These are phyloP conservation scores for Yamadazyma diospyri DNA, from an alignment of 1,139 yeast species.

Conservation along the genomic window DNA sequence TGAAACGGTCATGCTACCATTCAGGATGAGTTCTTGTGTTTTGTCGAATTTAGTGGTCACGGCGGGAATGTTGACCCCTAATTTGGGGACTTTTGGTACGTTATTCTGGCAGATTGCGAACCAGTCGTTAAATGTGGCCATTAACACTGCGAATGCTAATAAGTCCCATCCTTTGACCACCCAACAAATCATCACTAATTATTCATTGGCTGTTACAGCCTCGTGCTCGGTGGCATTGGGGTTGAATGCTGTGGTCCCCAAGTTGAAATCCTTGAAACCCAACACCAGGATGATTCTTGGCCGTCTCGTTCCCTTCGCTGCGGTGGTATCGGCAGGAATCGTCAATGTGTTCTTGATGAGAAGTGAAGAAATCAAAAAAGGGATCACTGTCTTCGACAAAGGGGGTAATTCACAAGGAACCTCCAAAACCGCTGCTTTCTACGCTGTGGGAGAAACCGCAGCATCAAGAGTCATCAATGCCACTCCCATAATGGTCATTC, in stretches of 20 bases:
- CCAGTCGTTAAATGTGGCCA: slow-evolving; percentile 94
- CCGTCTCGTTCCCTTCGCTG: slow-evolving; percentile 94
- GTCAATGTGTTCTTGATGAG: slow-evolving; percentile 95
- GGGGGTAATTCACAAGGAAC: slow-evolving; percentile 71
- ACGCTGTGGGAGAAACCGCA: slow-evolving; percentile 97
- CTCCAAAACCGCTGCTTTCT: slow-evolving; percentile 80
- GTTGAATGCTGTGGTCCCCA: slow-evolving; percentile 81
- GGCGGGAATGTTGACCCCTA: slow-evolving; percentile 96
- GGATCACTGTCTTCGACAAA: slow-evolving; percentile 66
- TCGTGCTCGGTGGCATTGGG: slow-evolving; percentile 96
- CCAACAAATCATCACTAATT: slow-evolving; percentile 69
- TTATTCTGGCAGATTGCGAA: slow-evolving; percentile 97
- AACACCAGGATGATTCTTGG: slow-evolving; percentile 68
- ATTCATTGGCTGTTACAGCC: slow-evolving; percentile 86
- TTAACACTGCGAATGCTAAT: slow-evolving; percentile 93
- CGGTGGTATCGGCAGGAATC: slow-evolving; percentile 94
- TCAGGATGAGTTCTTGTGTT: slow-evolving; percentile 95
- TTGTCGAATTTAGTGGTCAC: slow-evolving; percentile 91
- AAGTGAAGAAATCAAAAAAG: slow-evolving; percentile 87
- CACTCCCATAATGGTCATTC: slow-evolving; percentile 94
- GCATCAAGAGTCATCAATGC: slow-evolving; percentile 92
- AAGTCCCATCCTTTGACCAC: slow-evolving; percentile 89
- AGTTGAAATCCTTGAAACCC: slow-evolving; percentile 64
- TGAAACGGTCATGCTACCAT: slow-evolving; percentile 84
- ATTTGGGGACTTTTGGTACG: slow-evolving; percentile 84